A percentile compares a stretch with the other conserved stretches of the same genome.
phyloP scores from a whole-genome alignment of 352 stramenopile species.

The Blastocystis sp. region DNA sequence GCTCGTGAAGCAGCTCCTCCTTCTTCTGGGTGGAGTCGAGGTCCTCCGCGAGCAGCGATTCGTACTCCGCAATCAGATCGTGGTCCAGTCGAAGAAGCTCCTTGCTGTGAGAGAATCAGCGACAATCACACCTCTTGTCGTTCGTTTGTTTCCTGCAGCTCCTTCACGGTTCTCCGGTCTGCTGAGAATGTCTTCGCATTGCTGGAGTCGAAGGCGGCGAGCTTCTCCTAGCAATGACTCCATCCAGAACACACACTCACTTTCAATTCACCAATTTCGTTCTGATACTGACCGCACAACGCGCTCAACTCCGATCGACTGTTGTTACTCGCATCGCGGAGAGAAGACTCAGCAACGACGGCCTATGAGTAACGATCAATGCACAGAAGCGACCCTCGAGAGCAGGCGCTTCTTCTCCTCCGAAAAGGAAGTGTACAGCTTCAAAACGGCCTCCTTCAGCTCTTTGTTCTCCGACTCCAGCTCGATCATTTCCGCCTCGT shows the following conservation, averaged over 20 bases:
- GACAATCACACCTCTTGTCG: background rate
- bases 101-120: background rate
- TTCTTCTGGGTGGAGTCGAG: background rate
- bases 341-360: background rate
- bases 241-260: background rate
- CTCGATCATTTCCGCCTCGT: background rate
- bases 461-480: slow-evolving; percentile 41
- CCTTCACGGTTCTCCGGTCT: background rate
- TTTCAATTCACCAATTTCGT: slow-evolving; percentile 15
- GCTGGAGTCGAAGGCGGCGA: background rate
- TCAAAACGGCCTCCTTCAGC: slow-evolving; percentile 39
- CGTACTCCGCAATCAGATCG: slow-evolving; percentile 39
- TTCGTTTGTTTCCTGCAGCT: background rate
- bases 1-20: background rate
- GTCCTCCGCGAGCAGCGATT: slow-evolving; percentile 2
- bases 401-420: slow-evolving; percentile 7
- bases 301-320: slow-evolving; percentile 24
- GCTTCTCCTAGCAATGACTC: background rate
- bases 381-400: background rate
- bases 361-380: too few species aligned
- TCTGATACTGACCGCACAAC: slow-evolving; percentile 12
- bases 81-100: slow-evolving; percentile 25
- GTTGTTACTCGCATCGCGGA: slow-evolving; percentile 13
- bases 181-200: background rate
- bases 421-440: slow-evolving; percentile 1